These are phyloP conservation scores for Kwoniella botswanensis DNA, from an alignment of 768 basidiomycete genomes.

Conservation along the genomic window DNA sequence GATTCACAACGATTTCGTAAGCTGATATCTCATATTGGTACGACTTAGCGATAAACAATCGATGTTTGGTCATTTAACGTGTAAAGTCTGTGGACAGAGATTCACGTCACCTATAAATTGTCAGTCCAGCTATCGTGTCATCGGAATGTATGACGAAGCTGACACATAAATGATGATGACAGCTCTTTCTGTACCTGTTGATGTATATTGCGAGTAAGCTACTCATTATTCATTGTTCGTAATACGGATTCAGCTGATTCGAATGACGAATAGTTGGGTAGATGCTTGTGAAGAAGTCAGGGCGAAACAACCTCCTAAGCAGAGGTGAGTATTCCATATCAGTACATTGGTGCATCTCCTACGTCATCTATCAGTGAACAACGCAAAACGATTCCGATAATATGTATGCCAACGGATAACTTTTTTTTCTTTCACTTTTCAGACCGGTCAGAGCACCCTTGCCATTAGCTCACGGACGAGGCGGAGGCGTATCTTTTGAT, in stretches of 20 bases:
- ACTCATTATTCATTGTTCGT: too few relatives aligned
- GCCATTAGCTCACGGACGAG: slow-evolving; percentile 39
- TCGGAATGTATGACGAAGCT: slow-evolving; percentile 16
- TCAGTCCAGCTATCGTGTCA: slow-evolving; percentile 28
- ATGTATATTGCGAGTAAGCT: slow-evolving; percentile 81
- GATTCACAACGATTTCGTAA: slow-evolving; percentile 77
- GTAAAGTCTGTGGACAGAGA: slow-evolving; percentile 82
- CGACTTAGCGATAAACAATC: slow-evolving; percentile 57
- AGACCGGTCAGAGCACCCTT: slow-evolving; percentile 28
- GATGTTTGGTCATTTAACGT: slow-evolving; percentile 80
- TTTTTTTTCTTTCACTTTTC: background rate
- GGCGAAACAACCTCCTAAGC: slow-evolving; percentile 38
- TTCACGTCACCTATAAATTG: slow-evolving; percentile 84
- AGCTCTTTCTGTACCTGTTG: slow-evolving; percentile 33
- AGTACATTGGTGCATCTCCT: too few relatives aligned
- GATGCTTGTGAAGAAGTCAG: slow-evolving; percentile 55
- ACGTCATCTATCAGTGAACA: background rate
- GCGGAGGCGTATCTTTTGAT: slow-evolving; percentile 34
- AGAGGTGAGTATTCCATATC: slow-evolving; percentile 35
- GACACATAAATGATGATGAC: background rate
- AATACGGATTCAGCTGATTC: slow-evolving; percentile 12
- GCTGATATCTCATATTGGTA: slow-evolving; percentile 63
- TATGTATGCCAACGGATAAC: background rate
- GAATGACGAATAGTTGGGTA: slow-evolving; percentile 45
- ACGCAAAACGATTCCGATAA: background rate